These are phyloP conservation scores for Penicillium capsulatum DNA, from an alignment of 2,329 filamentous ascomycete species.

Conservation along the genomic window DNA sequence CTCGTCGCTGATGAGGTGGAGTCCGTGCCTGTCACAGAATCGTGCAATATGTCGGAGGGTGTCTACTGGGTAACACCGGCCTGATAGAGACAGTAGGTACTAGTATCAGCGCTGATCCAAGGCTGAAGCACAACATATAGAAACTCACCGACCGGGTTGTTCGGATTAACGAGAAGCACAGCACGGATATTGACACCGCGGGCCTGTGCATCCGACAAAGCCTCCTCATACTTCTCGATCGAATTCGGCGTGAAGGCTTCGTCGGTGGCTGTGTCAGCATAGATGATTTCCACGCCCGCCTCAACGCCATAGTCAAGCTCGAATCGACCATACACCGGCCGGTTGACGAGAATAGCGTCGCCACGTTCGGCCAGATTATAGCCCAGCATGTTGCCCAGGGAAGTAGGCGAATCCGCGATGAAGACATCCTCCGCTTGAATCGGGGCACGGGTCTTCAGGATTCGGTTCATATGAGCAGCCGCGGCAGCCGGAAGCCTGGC, in stretches of 20 bases:
- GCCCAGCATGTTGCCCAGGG: constrained; percentile 43
- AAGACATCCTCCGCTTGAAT: constrained; percentile 39
- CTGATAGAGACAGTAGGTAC: constrained; percentile 14
- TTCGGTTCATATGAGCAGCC: constrained; percentile 41
- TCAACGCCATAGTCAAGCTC: constrained; percentile 47
- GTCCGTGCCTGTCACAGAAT: constrained; percentile 46
- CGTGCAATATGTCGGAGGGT: constrained; percentile 45
- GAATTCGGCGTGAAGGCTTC: constrained; percentile 38
- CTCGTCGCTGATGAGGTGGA: constrained; percentile 56
- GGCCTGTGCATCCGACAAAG: constrained; percentile 29
- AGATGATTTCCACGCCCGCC: constrained; percentile 39
- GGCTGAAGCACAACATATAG: neutral
- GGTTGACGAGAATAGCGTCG: constrained; percentile 46
- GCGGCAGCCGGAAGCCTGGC: constrained; percentile 39
- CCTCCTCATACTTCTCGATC: constrained; percentile 37
- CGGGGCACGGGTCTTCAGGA: constrained; percentile 36
- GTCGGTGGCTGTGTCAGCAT: constrained; percentile 33
- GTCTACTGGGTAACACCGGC: constrained; percentile 44
- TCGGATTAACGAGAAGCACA: constrained; percentile 43
- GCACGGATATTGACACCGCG: constrained; percentile 37
- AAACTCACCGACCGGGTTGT: constrained; percentile 42
- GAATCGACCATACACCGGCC: constrained; percentile 50
- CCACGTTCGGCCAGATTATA: constrained; percentile 42
- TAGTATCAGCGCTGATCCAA: neutral
- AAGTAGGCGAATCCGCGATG: constrained; percentile 42